Conservation (phyloP, 1,139 yeast species). For the Scheffersomyces illinoinensis region DNA sequence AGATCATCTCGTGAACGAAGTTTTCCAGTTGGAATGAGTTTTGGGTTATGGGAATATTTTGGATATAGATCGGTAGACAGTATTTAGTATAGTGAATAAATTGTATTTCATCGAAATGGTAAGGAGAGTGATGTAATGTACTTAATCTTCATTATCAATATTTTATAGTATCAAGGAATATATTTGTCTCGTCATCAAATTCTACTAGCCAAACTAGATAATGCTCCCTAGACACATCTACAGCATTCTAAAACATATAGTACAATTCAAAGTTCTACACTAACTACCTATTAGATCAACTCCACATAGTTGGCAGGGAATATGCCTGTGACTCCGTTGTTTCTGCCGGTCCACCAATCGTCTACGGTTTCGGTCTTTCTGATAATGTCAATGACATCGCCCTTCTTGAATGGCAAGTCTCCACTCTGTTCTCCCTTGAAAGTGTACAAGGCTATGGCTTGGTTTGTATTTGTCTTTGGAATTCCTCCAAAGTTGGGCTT, state of each 20-base stretch:
- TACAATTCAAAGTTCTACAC: background rate
- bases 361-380: slow-evolving; percentile 85
- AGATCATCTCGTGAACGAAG: slow-evolving; percentile 57
- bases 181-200: background rate
- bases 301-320: slow-evolving; percentile 98
- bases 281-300: slow-evolving; percentile 46
- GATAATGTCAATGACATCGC: slow-evolving; percentile 87
- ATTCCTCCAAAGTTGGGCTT: slow-evolving; percentile 56
- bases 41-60: background rate
- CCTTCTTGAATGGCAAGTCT: slow-evolving; percentile 88
- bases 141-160: background rate
- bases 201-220: background rate
- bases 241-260: background rate
- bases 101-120: background rate
- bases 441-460: slow-evolving; percentile 86
- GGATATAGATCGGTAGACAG: background rate
- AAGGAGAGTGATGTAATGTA: background rate
- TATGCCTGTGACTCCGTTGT: slow-evolving; percentile 81
- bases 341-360: slow-evolving; percentile 98
- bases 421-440: slow-evolving; percentile 92
- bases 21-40: slow-evolving; percentile 18
- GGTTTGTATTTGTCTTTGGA: slow-evolving; percentile 53
- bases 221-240: too few relatives aligned
- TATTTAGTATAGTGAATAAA: too few relatives aligned
- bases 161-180: too few relatives aligned